Evolutionary conservation across 352 stramenopile species (phyloP).

Genomic region (Globisporangium solare): DNA sequence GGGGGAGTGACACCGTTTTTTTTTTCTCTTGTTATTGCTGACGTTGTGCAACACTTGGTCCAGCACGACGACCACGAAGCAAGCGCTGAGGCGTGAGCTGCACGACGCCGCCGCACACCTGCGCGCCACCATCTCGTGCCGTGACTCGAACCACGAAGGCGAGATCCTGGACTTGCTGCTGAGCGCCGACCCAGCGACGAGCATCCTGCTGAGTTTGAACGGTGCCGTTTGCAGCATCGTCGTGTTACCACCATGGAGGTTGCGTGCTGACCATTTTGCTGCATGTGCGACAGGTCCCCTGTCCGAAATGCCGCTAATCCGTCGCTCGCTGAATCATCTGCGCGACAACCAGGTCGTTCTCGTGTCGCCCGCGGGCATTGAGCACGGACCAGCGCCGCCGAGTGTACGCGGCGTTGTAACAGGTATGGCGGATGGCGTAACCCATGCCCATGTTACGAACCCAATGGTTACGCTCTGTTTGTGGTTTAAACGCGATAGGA

Average conservation of each 20-base stretch:
- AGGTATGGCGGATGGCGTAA: conserved; percentile 15
- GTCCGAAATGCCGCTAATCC: conserved; percentile 25
- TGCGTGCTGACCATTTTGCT: neutral
- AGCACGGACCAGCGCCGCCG: conserved; percentile 26
- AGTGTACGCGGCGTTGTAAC: conserved; percentile 32
- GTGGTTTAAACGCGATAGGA: neutral
- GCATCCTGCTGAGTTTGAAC: conserved; percentile 43
- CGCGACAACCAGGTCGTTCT: conserved; percentile 23
- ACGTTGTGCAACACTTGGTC: neutral
- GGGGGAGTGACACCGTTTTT: neutral
- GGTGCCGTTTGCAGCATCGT: conserved; percentile 14
- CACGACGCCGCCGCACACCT: conserved; percentile 9
- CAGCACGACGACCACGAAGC: conserved; percentile 10
- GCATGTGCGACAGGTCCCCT: conserved; percentile 20
- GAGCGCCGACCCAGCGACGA: conserved; percentile 4
- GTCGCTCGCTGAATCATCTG: conserved; percentile 27
- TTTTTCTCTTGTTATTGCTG: neutral
- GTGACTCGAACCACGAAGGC: conserved; percentile 28
- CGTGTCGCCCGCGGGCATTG: conserved; percentile 24
- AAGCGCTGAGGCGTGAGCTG: conserved; percentile 3
- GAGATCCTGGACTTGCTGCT: conserved; percentile 31
- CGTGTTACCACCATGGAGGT: too few species aligned
- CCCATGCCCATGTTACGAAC: neutral
- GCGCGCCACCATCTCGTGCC: conserved; percentile 6
- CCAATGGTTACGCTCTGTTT: neutral